Evolutionary conservation across 1,139 yeast genomes (phyloP).

Genomic region (Yamadazyma membranifaciens): DNA sequence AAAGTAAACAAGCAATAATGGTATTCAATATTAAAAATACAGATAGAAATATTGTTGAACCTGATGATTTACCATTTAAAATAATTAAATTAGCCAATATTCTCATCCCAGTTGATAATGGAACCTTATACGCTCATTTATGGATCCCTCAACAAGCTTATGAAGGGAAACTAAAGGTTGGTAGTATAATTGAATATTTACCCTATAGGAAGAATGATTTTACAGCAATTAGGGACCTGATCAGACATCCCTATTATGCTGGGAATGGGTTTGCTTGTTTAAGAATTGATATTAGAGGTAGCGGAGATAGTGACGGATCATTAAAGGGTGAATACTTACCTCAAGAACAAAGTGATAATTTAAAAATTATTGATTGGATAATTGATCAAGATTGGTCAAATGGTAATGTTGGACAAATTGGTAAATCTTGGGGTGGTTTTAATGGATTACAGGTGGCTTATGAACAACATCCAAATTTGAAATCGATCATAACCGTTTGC

Average conservation of each 20-base stretch:
- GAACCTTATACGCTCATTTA: slow-evolving; percentile 33
- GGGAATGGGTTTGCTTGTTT: slow-evolving; percentile 41
- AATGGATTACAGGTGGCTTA: slow-evolving; percentile 43
- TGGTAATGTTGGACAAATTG: slow-evolving; percentile 42
- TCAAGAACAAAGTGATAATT: slow-evolving; percentile 40
- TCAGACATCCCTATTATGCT: slow-evolving; percentile 43
- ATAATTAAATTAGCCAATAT: slow-evolving; percentile 29
- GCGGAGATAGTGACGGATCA: slow-evolving; percentile 38
- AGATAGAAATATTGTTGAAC: slow-evolving; percentile 19
- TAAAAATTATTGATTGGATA: slow-evolving; percentile 41
- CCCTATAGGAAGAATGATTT: slow-evolving; percentile 44
- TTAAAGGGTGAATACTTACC: slow-evolving; percentile 36
- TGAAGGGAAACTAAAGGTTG: slow-evolving; percentile 21
- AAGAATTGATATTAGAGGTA: slow-evolving; percentile 43
- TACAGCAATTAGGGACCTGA: slow-evolving; percentile 39
- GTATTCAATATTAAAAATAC: slow-evolving; percentile 22
- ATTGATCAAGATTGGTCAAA: slow-evolving; percentile 37
- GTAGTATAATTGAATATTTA: slow-evolving; percentile 37
- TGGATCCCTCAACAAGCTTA: slow-evolving; percentile 35
- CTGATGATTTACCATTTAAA: slow-evolving; percentile 23
- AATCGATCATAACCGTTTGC: slow-evolving; percentile 37
- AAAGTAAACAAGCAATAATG: no score
- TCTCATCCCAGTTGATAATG: slow-evolving; percentile 33
- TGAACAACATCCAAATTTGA: slow-evolving; percentile 41
- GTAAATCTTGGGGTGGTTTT: slow-evolving; percentile 48